Evolutionary conservation across 192 early-diverging fungal species (phyloP).

Genomic region (Backusella macrospora): DNA sequence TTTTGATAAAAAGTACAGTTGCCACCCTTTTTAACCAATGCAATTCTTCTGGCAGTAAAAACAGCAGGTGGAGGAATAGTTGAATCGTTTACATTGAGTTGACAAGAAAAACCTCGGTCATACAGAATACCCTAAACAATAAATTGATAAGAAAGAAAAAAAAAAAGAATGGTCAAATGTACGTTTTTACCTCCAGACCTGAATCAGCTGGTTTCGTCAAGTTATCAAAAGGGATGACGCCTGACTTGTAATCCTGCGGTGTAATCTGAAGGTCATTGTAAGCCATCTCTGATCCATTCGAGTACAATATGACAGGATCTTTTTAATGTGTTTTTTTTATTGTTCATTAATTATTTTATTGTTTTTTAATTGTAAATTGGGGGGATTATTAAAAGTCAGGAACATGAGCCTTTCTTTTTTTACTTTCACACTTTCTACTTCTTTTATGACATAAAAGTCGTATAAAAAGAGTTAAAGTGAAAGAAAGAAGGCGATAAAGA

Average conservation of each 20-base stretch:
- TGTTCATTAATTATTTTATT: neutral
- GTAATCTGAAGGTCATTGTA: neutral
- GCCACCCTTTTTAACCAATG: slow-evolving; percentile 29
- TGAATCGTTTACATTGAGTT: slow-evolving; percentile 5
- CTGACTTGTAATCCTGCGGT: slow-evolving; percentile 15
- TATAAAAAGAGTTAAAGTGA: no score
- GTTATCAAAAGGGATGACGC: slow-evolving; percentile 25
- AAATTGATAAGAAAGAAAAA: neutral
- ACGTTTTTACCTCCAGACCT: slow-evolving; percentile 25
- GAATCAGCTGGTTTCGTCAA: slow-evolving; percentile 21
- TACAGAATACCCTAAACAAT: slow-evolving; percentile 33
- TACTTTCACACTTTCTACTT: neutral
- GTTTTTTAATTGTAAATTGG: neutral
- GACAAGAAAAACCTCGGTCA: slow-evolving; percentile 32
- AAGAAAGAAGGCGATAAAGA: neutral
- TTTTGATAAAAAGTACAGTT: slow-evolving; percentile 45
- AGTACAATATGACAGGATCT: slow-evolving; percentile 19
- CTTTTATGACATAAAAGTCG: neutral
- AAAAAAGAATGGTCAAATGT: neutral
- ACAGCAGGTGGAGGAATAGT: slow-evolving; percentile 1
- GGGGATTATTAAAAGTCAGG: neutral
- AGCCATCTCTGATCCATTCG: slow-evolving; percentile 1
- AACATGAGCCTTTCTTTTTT: neutral
- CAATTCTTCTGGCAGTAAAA: slow-evolving; percentile 26
- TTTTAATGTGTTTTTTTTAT: neutral